Evolutionary conservation across 2,329 filamentous ascomycete genomes (phyloP).

Genomic region (Exophiala viscosa): DNA sequence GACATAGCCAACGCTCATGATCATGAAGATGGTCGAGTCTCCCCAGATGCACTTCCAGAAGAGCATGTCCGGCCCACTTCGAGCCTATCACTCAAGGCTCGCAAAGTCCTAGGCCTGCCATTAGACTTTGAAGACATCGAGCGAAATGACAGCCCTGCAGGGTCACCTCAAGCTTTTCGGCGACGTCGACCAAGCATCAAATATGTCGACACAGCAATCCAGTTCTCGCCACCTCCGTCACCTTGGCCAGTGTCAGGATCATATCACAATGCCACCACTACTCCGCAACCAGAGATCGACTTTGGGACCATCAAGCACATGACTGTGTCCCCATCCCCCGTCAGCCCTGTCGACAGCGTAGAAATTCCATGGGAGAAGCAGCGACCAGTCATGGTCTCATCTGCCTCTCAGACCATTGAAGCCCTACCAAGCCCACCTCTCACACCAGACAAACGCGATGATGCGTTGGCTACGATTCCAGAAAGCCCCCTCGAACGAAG

Average conservation of each 20-base stretch:
- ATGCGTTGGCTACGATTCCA: slow-evolving; percentile 21
- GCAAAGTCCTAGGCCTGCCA: slow-evolving; percentile 45
- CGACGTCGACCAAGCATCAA: slow-evolving; percentile 30
- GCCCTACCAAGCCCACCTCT: slow-evolving; percentile 36
- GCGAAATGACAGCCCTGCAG: slow-evolving; percentile 28
- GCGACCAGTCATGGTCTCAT: slow-evolving; percentile 38
- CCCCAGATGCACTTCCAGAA: slow-evolving; percentile 42
- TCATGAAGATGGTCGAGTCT: slow-evolving; percentile 64
- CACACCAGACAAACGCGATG: slow-evolving; percentile 32
- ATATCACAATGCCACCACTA: slow-evolving; percentile 53
- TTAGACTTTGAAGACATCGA: slow-evolving; percentile 34
- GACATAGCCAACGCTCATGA: slow-evolving; percentile 58
- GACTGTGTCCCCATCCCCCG: slow-evolving; percentile 12
- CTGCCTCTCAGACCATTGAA: slow-evolving; percentile 42
- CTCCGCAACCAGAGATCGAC: slow-evolving; percentile 17
- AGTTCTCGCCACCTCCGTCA: slow-evolving; percentile 79
- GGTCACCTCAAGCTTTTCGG: slow-evolving; percentile 1
- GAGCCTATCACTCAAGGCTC: slow-evolving; percentile 42
- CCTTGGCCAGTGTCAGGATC: slow-evolving; percentile 48
- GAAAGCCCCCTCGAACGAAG: slow-evolving; percentile 21
- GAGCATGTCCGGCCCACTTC: slow-evolving; percentile 38
- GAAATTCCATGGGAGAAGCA: slow-evolving; percentile 23
- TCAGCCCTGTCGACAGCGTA: slow-evolving; percentile 19
- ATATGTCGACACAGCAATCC: slow-evolving; percentile 73
- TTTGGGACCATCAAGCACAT: slow-evolving; percentile 13